Base-by-base conservation (phyloP, 31 red algal species). In the Bonnemaisonia californica region DNA sequence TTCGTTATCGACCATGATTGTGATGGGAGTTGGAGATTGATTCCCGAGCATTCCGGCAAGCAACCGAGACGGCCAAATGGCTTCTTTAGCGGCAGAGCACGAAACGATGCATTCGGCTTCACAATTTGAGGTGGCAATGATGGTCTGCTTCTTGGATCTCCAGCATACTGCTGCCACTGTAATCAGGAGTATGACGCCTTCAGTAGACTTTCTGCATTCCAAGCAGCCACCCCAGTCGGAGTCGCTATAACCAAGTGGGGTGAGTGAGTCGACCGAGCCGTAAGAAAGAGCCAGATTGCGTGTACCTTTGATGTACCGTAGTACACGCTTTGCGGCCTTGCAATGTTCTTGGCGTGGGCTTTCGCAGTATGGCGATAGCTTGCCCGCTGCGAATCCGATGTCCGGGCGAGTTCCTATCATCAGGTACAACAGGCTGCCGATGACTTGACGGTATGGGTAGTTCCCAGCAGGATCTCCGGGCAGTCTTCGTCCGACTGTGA, bases 371-470 rank as follows among this genome's bases (percentile, higher is more conserved):
- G 32, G 3, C 22, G 80, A 36, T 19, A 83, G 54, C 5, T 27
- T 34, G 1, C 2, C 36, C 18, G 62, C 30, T 34, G 80, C 19
- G 27, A 33, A 73, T 5, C 30, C 40, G 30, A 83, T 40, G 35
- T 83, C 64, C 2, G 4, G 47, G 1, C 80, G 51, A 3, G 64
- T 73, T 34, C 40, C 71, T 2, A 73, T 29, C 1, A 45, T 68
- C 2, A 83, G 8, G 54, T 73, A 83, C 1, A 61, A 29, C 2
- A 83, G 64, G 19, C 62, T 55, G 39, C 40, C 80, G 27, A 83
- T 62, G 35, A 29, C 37, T 2, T 13, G 45, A 1, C 80, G 40
- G 37, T 83, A 73, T n/a, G n/a, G n/a, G n/a, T n/a, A n/a, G n/a
- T n/a, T n/a, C n/a, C n/a, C n/a, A n/a, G n/a, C n/a, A n/a, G n/a